These are phyloP conservation scores for Trichoderma sp. DNA, from an alignment of 2,329 filamentous ascomycete genomes.

Conservation along the genomic window DNA sequence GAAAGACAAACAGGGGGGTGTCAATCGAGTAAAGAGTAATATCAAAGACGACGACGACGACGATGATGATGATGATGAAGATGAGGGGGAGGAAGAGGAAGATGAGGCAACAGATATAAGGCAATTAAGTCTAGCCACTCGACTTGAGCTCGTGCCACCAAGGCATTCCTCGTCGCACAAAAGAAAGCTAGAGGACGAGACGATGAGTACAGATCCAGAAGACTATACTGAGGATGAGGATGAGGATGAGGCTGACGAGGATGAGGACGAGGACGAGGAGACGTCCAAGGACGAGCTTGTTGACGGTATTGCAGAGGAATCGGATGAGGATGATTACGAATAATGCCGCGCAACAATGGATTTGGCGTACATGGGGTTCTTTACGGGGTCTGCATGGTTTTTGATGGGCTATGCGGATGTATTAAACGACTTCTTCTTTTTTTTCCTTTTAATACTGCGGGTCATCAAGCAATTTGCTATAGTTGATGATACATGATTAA, in stretches of 20 bases:
- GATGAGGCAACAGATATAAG: slow-evolving; percentile 19
- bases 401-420: not conserved
- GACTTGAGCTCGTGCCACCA: slow-evolving; percentile 24
- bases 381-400: not conserved
- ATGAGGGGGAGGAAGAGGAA: slow-evolving; percentile 18
- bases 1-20: slow-evolving; percentile 17
- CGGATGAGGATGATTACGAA: slow-evolving; percentile 26
- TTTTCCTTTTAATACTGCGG: not conserved
- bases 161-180: slow-evolving; percentile 16
- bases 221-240: slow-evolving; percentile 21
- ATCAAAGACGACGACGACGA: not conserved
- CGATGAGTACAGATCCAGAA: not conserved
- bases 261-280: slow-evolving; percentile 23
- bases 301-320: slow-evolving; percentile 35
- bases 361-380: not conserved
- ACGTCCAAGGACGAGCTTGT: slow-evolving; percentile 29
- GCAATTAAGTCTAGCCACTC: slow-evolving; percentile 25
- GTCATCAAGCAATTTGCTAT: not conserved
- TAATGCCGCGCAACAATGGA: not conserved
- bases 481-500: not conserved
- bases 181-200: not conserved
- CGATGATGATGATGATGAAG: slow-evolving; percentile 17
- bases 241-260: not conserved
- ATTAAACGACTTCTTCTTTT: too few species aligned
- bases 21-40: slow-evolving; percentile 6